Evolutionary conservation across 208 protist genomes (phyloP).

Genomic region (Trypanosoma theileri): DNA sequence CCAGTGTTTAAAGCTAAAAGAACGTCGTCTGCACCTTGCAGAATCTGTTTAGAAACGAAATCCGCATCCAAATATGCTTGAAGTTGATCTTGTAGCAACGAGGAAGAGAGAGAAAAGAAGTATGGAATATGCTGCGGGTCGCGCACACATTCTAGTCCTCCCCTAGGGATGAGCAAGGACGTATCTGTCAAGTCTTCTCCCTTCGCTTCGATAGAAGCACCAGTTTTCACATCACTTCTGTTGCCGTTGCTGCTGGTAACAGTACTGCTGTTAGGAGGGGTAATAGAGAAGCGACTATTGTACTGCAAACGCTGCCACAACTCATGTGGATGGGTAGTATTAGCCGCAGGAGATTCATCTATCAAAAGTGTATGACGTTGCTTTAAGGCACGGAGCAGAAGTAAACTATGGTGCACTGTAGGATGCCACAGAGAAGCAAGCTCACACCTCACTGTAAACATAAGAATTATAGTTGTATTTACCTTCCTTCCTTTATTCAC

Average conservation of each 20-base stretch:
- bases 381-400: constrained; percentile 63
- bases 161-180: neutral
- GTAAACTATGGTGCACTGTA: constrained; percentile 67
- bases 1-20: constrained; percentile 46
- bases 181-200: neutral
- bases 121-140: constrained; percentile 55
- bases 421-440: constrained; percentile 66
- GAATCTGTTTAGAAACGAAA: constrained; percentile 40
- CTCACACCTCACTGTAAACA: constrained; percentile 67
- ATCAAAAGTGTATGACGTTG: constrained; percentile 69
- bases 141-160: constrained; percentile 25
- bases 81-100: constrained; percentile 24
- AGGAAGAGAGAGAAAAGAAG: constrained; percentile 28
- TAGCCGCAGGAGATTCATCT: neutral
- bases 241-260: neutral
- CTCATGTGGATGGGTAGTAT: neutral
- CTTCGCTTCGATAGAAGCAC: neutral
- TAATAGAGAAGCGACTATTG: constrained; percentile 14
- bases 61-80: constrained; percentile 55
- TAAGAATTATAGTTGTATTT: constrained; percentile 6
- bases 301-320: constrained; percentile 21
- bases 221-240: neutral
- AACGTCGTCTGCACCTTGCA: constrained; percentile 47
- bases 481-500: neutral
- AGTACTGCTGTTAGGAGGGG: neutral